Evolutionary conservation across 2,329 filamentous ascomycete species (phyloP).

Genomic region (Colletotrichum liaoningense): DNA sequence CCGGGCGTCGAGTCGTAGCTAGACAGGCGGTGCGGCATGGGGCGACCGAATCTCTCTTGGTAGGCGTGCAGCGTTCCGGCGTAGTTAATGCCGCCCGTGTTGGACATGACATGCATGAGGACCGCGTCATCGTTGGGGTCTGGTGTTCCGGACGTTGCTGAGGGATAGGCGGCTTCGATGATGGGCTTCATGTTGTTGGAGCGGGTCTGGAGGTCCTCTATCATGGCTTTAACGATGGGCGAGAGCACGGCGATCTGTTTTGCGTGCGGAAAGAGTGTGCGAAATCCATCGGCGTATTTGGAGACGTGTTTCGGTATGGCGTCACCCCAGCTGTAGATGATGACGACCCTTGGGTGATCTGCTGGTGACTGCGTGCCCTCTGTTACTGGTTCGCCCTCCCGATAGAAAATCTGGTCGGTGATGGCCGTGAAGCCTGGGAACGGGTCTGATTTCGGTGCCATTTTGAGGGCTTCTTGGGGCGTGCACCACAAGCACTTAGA

Average conservation of each 20-base stretch:
- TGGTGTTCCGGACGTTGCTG: slow-evolving; percentile 33
- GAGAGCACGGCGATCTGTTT: slow-evolving; percentile 63
- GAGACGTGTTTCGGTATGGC: slow-evolving; percentile 63
- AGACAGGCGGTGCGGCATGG: slow-evolving; percentile 60
- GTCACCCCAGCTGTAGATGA: slow-evolving; percentile 70
- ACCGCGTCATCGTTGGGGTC: slow-evolving; percentile 42
- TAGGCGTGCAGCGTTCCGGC: slow-evolving; percentile 62
- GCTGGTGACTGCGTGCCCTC: slow-evolving; percentile 34
- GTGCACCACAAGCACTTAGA: neutral
- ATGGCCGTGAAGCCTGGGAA: slow-evolving; percentile 60
- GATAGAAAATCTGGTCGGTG: slow-evolving; percentile 59
- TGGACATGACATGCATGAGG: slow-evolving; percentile 67
- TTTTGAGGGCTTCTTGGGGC: neutral
- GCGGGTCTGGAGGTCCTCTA: slow-evolving; percentile 55
- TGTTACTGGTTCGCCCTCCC: slow-evolving; percentile 44
- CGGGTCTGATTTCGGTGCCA: slow-evolving; percentile 36
- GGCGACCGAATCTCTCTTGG: slow-evolving; percentile 46
- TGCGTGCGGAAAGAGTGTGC: slow-evolving; percentile 60
- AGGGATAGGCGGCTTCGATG: slow-evolving; percentile 50
- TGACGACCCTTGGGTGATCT: slow-evolving; percentile 56
- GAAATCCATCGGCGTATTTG: slow-evolving; percentile 67
- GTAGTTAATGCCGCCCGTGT: slow-evolving; percentile 66
- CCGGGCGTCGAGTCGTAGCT: slow-evolving; percentile 67
- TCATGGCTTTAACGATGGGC: slow-evolving; percentile 59
- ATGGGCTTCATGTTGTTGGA: slow-evolving; percentile 58